Evolutionary conservation across 305 asterid genomes (phyloP).

Genomic region (Fraxinus angustifolia): DNA sequence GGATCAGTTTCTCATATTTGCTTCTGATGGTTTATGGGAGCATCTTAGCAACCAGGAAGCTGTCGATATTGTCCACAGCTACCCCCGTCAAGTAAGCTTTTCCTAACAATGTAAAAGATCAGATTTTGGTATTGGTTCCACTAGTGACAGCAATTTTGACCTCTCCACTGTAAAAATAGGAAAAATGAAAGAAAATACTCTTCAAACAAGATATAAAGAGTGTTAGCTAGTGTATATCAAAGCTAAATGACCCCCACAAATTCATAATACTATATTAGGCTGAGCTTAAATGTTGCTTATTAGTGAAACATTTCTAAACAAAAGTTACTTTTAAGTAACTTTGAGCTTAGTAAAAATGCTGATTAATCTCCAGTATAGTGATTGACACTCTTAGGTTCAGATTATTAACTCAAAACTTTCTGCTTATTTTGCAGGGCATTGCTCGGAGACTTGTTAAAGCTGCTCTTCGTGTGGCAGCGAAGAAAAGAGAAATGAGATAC

Average conservation of each 20-base stretch:
- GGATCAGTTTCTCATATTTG: slow-evolving; percentile 78
- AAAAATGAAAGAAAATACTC: background rate
- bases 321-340: background rate
- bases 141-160: background rate
- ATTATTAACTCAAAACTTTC: background rate
- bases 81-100: slow-evolving; percentile 58
- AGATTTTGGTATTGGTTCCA: background rate
- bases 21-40: slow-evolving; percentile 98
- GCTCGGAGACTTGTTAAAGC: slow-evolving; percentile 70
- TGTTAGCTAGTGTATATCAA: background rate
- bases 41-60: slow-evolving; percentile 92
- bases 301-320: no score
- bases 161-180: background rate
- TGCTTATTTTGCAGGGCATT: slow-evolving; percentile 52
- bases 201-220: background rate
- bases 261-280: background rate
- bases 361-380: background rate
- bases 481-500: slow-evolving; percentile 92
- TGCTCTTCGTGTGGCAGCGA: slow-evolving; percentile 77
- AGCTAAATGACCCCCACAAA: background rate
- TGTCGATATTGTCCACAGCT: slow-evolving; percentile 68
- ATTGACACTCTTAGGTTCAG: background rate
- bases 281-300: background rate
- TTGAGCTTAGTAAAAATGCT: background rate
- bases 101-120: background rate